Percentiles rank a stretch among this genome's conserved stretches.
phyloP scores from a whole-genome alignment of 2,329 filamentous ascomycete species.

The Fusarium sublunatum region DNA sequence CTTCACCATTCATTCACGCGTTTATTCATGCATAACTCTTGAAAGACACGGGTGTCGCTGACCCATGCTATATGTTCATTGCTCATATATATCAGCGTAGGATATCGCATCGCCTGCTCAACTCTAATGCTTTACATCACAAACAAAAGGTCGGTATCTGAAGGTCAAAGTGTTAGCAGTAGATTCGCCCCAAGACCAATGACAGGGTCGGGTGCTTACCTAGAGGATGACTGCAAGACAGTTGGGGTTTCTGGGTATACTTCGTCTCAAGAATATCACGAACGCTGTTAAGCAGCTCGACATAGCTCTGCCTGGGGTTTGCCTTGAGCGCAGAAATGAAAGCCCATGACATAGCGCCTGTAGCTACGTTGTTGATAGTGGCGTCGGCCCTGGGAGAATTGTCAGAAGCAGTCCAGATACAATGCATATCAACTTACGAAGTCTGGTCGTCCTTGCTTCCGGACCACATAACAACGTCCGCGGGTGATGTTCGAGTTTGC shows the following conservation, averaged over 20 bases:
- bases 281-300: conserved; percentile 94
- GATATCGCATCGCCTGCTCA: conserved; percentile 65
- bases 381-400: conserved; percentile 78
- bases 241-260: conserved; percentile 94
- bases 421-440: conserved; percentile 61
- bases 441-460: conserved; percentile 97
- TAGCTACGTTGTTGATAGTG: conserved; percentile 86
- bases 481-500: conserved; percentile 90
- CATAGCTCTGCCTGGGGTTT: conserved; percentile 95
- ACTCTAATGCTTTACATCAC: conserved; percentile 64
- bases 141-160: conserved; percentile 74
- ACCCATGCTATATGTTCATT: background rate
- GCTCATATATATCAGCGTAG: conserved; percentile 3
- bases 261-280: conserved; percentile 87
- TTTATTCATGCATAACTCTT: conserved; percentile 8
- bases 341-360: conserved; percentile 97
- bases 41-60: background rate
- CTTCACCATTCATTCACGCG: background rate
- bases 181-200: accelerated
- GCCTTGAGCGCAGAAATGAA: conserved; percentile 92
- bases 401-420: conserved; percentile 33
- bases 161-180: conserved; percentile 20
- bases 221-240: conserved; percentile 94
- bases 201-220: conserved; percentile 68
- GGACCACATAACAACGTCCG: conserved; percentile 98